Conservation (phyloP, 2,329 filamentous ascomycete species). For the Aspergillaceae sp. region DNA sequence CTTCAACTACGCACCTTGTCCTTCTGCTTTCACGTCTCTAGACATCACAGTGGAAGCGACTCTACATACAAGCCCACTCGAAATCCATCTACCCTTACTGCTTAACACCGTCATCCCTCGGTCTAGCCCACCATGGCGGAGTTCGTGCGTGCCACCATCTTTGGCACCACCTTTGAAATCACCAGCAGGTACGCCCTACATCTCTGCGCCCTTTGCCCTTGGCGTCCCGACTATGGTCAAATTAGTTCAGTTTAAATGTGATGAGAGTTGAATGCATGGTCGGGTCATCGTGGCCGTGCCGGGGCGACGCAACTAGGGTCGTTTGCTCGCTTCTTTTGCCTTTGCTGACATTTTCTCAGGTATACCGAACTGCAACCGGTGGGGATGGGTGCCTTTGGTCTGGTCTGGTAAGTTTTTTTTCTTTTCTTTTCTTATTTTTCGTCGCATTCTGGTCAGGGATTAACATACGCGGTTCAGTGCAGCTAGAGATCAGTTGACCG, state of each 20-base stretch:
- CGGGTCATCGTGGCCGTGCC: too few species aligned
- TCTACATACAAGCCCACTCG: too few species aligned
- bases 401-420: slow-evolving; percentile 69
- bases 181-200: slow-evolving; percentile 68
- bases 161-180: slow-evolving; percentile 99
- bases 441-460: slow-evolving; percentile 7
- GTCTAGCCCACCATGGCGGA: slow-evolving; percentile 69
- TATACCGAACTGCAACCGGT: slow-evolving; percentile 98
- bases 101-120: too few species aligned
- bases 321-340: too few species aligned
- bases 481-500: slow-evolving; percentile 93
- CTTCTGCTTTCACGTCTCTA: neutral
- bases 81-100: too few species aligned
- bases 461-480: slow-evolving; percentile 52
- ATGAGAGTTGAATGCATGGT: too few species aligned
- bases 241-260: too few species aligned
- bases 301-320: too few species aligned
- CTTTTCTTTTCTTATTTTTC: slow-evolving; percentile 1
- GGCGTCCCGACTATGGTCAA: too few species aligned
- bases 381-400: slow-evolving; percentile 96
- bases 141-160: slow-evolving; percentile 98
- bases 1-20: neutral
- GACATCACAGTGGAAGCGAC: too few species aligned
- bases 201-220: too few species aligned
- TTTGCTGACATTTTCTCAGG: slow-evolving; percentile 40